A percentile compares a stretch with the other conserved stretches of the same genome.
phyloP scores from a whole-genome alignment of 2,329 filamentous ascomycete genomes.

The Tympanopsis confertula region DNA sequence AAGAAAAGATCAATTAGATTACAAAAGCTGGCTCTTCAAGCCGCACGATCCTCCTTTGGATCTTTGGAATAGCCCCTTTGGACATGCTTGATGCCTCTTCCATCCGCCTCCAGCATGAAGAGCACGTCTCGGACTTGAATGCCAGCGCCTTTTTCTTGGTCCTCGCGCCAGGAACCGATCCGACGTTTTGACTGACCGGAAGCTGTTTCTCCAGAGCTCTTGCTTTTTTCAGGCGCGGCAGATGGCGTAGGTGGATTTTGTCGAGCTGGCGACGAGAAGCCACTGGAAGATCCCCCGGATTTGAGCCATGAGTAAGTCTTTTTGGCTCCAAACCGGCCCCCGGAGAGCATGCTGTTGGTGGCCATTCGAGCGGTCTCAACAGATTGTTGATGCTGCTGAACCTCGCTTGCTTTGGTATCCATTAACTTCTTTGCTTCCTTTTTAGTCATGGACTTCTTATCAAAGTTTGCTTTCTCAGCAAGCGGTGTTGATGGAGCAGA shows the following conservation, averaged over 20 bases:
- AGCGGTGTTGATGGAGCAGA: neutral
- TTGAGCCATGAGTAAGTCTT: conserved; percentile 1
- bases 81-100: neutral
- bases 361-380: conserved; percentile 1
- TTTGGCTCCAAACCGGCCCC: neutral
- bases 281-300: neutral
- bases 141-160: neutral
- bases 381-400: neutral
- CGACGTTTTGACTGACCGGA: neutral
- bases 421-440: neutral
- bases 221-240: neutral
- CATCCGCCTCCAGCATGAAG: neutral
- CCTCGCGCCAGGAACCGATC: neutral
- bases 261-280: neutral
- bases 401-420: neutral
- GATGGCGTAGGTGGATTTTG: neutral
- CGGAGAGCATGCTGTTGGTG: conserved; percentile 1
- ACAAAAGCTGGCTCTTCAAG: neutral
- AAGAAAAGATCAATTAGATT: no score
- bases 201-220: neutral
- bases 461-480: neutral
- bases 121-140: neutral
- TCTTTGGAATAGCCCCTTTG: conserved; percentile 1
- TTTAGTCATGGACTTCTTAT: neutral
- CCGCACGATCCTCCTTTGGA: neutral